Percentiles rank a stretch among this genome's conserved stretches.
Evolutionary conservation across 345 rosid genomes (phyloP).

Genomic region (Cochlearia excelsa): DNA sequence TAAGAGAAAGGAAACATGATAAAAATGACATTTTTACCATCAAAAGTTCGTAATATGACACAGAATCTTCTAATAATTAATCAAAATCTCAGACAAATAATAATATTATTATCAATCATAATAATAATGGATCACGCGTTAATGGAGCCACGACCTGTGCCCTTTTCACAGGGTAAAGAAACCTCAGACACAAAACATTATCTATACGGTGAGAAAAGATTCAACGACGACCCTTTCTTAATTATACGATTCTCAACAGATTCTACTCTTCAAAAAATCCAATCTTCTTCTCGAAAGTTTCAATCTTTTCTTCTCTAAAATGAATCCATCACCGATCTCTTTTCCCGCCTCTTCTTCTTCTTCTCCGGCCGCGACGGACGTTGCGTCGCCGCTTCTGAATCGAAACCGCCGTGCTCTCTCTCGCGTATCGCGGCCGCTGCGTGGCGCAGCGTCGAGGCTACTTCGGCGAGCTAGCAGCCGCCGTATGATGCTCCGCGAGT

Average conservation of each 20-base stretch:
- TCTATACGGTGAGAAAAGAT: conserved; percentile 8
- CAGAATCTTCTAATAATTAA: not conserved
- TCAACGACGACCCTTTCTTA: not conserved
- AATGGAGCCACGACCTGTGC: conserved; percentile 2
- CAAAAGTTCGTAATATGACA: no score
- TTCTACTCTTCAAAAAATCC: conserved; percentile 7
- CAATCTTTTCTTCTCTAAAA: conserved; percentile 8
- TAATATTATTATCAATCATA: not conserved
- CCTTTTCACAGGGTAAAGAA: conserved; percentile 8
- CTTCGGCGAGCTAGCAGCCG: conserved; percentile 70
- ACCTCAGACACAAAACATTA: conserved; percentile 12
- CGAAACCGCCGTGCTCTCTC: conserved; percentile 44
- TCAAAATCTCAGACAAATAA: not conserved
- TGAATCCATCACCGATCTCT: conserved; percentile 36
- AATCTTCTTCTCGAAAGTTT: not conserved
- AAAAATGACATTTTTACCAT: not conserved
- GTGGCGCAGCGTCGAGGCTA: conserved; percentile 60
- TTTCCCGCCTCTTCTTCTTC: conserved; percentile 20
- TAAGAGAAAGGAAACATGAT: not conserved
- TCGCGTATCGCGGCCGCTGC: conserved; percentile 51
- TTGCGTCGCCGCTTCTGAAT: conserved; percentile 44
- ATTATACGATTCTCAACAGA: not conserved
- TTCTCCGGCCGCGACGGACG: conserved; percentile 32
- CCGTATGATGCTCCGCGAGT: conserved; percentile 70
- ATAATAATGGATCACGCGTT: not conserved